phyloP scores from a whole-genome alignment of 176 grass and related monocot genomes.

The Saccharum officinarum region DNA sequence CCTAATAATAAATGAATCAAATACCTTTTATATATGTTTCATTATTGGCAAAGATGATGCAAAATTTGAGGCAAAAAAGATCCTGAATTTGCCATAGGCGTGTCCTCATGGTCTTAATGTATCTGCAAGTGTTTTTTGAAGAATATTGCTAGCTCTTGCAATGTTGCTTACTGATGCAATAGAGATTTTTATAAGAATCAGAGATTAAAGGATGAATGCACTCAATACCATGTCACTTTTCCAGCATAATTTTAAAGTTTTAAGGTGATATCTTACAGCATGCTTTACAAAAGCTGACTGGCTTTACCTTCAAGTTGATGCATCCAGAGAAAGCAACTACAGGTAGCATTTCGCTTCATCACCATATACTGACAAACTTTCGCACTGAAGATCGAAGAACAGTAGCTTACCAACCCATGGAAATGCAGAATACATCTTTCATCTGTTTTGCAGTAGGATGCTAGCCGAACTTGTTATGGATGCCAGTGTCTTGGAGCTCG shows the following conservation, averaged over 20 bases:
- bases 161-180: background rate
- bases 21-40: background rate
- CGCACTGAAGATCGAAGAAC: background rate
- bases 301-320: background rate
- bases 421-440: background rate
- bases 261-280: background rate
- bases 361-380: background rate
- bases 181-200: background rate
- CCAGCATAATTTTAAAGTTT: background rate
- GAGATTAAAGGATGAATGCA: background rate
- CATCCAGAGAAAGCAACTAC: too few species aligned
- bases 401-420: background rate
- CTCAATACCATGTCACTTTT: background rate
- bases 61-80: background rate
- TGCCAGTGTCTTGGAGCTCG: background rate
- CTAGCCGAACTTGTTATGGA: constrained; percentile 9
- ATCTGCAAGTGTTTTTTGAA: background rate
- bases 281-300: background rate
- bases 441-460: background rate
- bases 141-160: background rate
- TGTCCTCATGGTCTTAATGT: background rate
- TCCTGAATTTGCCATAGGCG: background rate
- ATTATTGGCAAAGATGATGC: background rate
- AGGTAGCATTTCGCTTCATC: background rate
- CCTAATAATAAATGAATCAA: background rate